Conservation (phyloP, 352 stramenopile species). For the Pythium monospermum region DNA sequence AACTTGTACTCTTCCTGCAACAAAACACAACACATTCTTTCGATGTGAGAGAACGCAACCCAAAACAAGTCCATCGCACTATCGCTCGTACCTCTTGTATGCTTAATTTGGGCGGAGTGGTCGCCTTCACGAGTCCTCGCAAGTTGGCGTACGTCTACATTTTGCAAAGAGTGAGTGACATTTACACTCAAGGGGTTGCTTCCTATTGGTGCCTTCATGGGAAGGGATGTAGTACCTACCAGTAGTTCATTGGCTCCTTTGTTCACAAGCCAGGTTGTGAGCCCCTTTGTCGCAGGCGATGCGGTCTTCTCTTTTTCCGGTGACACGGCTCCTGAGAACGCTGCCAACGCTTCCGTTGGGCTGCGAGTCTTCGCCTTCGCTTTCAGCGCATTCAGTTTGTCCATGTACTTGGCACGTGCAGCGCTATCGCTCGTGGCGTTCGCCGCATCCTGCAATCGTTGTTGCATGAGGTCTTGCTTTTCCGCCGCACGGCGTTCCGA, state of each 20-base stretch:
- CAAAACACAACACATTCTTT: background rate
- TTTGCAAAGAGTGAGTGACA: background rate
- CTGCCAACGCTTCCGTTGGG: conserved; percentile 20
- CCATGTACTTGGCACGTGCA: conserved; percentile 66
- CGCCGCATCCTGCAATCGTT: conserved; percentile 6
- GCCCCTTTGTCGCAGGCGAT: conserved; percentile 23
- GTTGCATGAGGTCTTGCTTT: conserved; percentile 22
- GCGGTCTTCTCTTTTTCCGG: conserved; percentile 7
- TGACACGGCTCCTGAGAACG: conserved; percentile 9
- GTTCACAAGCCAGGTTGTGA: conserved; percentile 73
- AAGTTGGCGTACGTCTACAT: conserved; percentile 57
- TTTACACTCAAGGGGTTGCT: background rate
- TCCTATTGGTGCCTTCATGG: background rate
- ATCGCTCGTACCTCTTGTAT: conserved; percentile 39
- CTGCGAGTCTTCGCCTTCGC: conserved; percentile 40
- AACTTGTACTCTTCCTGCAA: conserved; percentile 54
- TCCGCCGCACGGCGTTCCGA: conserved; percentile 21
- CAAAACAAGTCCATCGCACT: background rate
- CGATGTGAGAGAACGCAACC: background rate
- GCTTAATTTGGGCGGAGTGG: conserved; percentile 43
- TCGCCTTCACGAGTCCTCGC: conserved; percentile 52
- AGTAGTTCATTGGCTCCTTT: conserved; percentile 64
- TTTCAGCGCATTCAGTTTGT: conserved; percentile 68
- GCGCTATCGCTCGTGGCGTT: conserved; percentile 20
- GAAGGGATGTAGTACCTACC: conserved; percentile 20